phyloP scores from a whole-genome alignment of 352 stramenopile genomes.

The Phytophthora cryptogea region DNA sequence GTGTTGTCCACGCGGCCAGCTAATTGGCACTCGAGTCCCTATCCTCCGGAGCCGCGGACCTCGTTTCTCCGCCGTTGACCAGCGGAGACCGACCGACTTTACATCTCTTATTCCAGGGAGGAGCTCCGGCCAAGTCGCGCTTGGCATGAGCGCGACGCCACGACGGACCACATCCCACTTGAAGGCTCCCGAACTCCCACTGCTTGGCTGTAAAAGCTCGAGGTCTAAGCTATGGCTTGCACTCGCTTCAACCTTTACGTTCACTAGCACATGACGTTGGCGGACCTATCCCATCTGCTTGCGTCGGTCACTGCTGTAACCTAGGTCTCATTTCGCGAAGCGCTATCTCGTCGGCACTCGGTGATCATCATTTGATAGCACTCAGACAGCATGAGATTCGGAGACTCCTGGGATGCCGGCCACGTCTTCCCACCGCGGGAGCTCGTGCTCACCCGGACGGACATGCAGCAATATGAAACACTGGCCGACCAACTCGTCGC shows the following conservation, averaged over 20 bases:
- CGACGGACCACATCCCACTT: constrained; percentile 27
- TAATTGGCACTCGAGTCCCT: constrained; percentile 20
- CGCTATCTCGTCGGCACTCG: constrained; percentile 8
- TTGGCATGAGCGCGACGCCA: constrained; percentile 10
- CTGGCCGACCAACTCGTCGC: constrained; percentile 37
- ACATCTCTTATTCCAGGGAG: constrained; percentile 17
- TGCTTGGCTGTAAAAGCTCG: constrained; percentile 25
- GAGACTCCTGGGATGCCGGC: constrained; percentile 39
- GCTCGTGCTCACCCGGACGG: constrained; percentile 23
- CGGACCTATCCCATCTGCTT: constrained; percentile 12
- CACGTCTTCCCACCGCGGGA: constrained; percentile 36
- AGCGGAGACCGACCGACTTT: constrained; percentile 20
- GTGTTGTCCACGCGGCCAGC: constrained; percentile 17
- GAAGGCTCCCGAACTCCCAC: constrained; percentile 22
- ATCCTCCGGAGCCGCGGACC: constrained; percentile 14
- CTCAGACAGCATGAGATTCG: constrained; percentile 30
- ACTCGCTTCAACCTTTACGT: constrained; percentile 25
- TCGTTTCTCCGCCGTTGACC: constrained; percentile 30
- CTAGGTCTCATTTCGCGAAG: constrained; percentile 27
- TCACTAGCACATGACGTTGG: constrained; percentile 20
- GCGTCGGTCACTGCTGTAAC: too few species aligned
- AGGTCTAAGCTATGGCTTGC: constrained; percentile 5
- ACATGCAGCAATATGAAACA: constrained; percentile 29
- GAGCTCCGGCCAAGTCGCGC: constrained; percentile 1
- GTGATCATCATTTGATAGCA: neutral